A percentile compares a stretch with the other conserved stretches of the same genome.
These are phyloP conservation scores for Lentinula guzmanii DNA, from an alignment of 768 basidiomycete species.

Conservation along the genomic window DNA sequence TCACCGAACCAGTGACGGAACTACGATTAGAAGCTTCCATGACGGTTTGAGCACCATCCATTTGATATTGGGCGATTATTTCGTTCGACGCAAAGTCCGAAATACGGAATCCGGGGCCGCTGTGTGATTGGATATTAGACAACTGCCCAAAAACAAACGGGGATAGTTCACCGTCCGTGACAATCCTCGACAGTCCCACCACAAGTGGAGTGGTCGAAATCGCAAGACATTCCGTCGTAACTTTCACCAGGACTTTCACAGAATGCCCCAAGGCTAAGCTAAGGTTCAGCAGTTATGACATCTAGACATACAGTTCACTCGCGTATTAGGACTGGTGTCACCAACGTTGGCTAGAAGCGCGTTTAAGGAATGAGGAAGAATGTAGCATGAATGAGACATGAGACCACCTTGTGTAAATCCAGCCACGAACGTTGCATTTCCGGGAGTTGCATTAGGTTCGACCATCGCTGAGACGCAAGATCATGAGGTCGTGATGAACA, in stretches of 20 bases:
- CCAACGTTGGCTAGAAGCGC: conserved; percentile 62
- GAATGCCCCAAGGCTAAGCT: conserved; percentile 55
- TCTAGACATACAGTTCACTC: conserved; percentile 19
- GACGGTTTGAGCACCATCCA: conserved; percentile 58
- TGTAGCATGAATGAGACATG: background rate
- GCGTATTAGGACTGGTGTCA: conserved; percentile 79
- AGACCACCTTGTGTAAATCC: conserved; percentile 67
- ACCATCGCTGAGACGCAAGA: conserved; percentile 37
- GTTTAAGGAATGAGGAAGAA: too few relatives aligned
- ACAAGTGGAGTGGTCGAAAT: conserved; percentile 70
- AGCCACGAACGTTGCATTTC: conserved; percentile 65
- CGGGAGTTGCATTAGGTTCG: conserved; percentile 62
- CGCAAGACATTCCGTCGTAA: conserved; percentile 63
- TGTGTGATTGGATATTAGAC: background rate
- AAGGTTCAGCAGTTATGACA: background rate
- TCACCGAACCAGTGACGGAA: conserved; percentile 53
- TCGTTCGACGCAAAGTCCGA: conserved; percentile 74
- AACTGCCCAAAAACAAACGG: background rate
- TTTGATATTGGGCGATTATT: conserved; percentile 67
- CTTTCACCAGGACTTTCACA: conserved; percentile 72
- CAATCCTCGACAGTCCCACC: conserved; percentile 64
- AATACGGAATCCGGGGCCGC: conserved; percentile 70
- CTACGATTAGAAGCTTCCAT: conserved; percentile 45
- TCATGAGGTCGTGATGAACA: background rate
- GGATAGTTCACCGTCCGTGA: conserved; percentile 52